Conservation (phyloP, 495 filamentous ascomycete genomes). For the Viridothelium virens region DNA sequence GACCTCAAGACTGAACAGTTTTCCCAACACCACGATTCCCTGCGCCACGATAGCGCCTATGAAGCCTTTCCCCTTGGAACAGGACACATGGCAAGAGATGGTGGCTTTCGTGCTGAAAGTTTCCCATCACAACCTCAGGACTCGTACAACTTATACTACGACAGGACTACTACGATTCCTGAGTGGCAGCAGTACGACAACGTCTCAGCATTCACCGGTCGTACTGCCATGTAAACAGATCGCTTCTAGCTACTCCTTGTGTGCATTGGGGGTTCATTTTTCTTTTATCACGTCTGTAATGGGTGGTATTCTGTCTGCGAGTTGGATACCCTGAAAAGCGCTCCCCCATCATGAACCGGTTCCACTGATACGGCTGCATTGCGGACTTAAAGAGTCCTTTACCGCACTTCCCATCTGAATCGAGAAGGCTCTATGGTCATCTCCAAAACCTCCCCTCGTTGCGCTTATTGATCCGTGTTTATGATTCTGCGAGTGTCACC, state of each 20-base stretch:
- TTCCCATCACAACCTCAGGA: not conserved
- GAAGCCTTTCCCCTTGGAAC: not conserved
- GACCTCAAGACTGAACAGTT: not conserved
- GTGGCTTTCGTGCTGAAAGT: not conserved
- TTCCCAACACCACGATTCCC: not conserved
- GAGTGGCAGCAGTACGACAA: not conserved
- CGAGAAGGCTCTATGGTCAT: no score
- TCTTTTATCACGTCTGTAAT: not conserved
- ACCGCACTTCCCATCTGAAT: no score
- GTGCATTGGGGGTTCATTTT: not conserved
- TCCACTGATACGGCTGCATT: no score
- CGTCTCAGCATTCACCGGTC: not conserved
- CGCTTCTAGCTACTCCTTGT: not conserved
- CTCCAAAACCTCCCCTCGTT: no score
- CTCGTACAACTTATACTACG: not conserved
- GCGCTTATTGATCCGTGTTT: no score
- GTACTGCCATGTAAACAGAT: not conserved
- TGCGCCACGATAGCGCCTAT: constrained; percentile 8
- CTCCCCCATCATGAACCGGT: not conserved
- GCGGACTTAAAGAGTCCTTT: no score
- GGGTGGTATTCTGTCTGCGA: not conserved
- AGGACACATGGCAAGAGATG: not conserved
- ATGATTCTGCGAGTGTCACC: no score
- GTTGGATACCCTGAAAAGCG: constrained; percentile 7
- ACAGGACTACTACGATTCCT: not conserved